phyloP scores from a whole-genome alignment of 2,329 filamentous ascomycete genomes.

The Lanzia echinophila region DNA sequence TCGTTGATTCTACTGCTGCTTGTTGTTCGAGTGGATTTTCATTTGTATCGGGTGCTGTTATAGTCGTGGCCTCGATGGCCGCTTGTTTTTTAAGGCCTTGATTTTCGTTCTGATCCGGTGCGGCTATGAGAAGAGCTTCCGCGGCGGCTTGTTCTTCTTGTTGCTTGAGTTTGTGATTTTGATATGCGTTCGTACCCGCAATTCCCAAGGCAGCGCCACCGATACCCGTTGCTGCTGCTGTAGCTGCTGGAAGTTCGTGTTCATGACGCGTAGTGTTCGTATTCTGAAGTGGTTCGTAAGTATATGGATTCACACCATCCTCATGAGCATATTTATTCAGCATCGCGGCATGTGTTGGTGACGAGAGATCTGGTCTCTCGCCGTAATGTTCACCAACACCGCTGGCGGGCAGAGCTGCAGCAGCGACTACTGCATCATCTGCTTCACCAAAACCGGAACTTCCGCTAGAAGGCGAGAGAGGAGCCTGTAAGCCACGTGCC shows the following conservation, averaged over 20 bases:
- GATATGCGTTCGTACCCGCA: slow-evolving; percentile 16
- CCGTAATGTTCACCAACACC: slow-evolving; percentile 22
- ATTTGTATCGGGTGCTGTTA: slow-evolving; percentile 23
- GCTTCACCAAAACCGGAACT: slow-evolving; percentile 52
- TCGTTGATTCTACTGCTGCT: slow-evolving; percentile 15
- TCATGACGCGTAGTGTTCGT: slow-evolving; percentile 5
- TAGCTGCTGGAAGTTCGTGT: slow-evolving; percentile 9
- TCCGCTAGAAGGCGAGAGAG: slow-evolving; percentile 74
- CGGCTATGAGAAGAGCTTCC: slow-evolving; percentile 21
- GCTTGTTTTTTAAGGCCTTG: slow-evolving; percentile 14
- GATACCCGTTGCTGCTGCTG: slow-evolving; percentile 19
- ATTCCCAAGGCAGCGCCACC: slow-evolving; percentile 18
- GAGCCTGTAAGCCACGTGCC: slow-evolving; percentile 70
- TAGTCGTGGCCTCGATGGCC: slow-evolving; percentile 18
- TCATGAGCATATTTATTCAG: slow-evolving; percentile 44
- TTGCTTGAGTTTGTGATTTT: slow-evolving; percentile 10
- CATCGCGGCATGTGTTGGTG: slow-evolving; percentile 43
- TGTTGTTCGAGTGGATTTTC: slow-evolving; percentile 12
- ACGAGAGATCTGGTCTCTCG: slow-evolving; percentile 32
- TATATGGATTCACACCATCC: slow-evolving; percentile 54
- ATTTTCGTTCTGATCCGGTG: slow-evolving; percentile 17
- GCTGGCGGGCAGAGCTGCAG: slow-evolving; percentile 36
- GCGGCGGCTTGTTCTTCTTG: slow-evolving; percentile 12
- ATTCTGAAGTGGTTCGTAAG: slow-evolving; percentile 27
- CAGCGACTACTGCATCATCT: slow-evolving; percentile 52